These are phyloP conservation scores for Erodium maritimum DNA, from an alignment of 345 rosid genomes.

Conservation along the genomic window DNA sequence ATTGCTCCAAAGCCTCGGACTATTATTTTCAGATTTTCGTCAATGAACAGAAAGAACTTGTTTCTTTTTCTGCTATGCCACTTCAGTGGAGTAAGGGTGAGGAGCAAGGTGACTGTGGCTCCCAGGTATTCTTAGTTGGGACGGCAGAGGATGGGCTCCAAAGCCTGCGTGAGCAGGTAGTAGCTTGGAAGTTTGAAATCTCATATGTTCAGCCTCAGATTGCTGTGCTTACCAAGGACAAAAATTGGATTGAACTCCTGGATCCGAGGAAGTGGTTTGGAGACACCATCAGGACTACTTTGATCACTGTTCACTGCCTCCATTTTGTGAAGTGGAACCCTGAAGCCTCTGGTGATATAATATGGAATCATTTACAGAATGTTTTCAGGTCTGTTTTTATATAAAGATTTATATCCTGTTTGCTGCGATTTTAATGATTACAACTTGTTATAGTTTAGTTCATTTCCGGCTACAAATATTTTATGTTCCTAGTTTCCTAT, in stretches of 20 bases:
- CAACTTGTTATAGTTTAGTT: background rate
- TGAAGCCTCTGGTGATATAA: slow-evolving; percentile 16
- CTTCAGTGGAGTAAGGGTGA: slow-evolving; percentile 22
- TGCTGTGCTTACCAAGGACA: slow-evolving; percentile 22
- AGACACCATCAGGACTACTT: slow-evolving; percentile 17
- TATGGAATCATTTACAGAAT: slow-evolving; percentile 26
- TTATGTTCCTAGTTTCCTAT: too few relatives aligned
- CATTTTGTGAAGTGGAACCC: slow-evolving; percentile 25
- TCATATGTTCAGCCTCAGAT: slow-evolving; percentile 20
- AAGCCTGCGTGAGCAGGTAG: slow-evolving; percentile 23
- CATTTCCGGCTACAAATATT: too few relatives aligned
- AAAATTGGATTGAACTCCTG: slow-evolving; percentile 20
- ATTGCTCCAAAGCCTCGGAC: too few relatives aligned
- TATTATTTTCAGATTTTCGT: too few relatives aligned
- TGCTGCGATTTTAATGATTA: background rate
- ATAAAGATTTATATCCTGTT: background rate
- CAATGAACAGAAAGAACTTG: slow-evolving; percentile 15
- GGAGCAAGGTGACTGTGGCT: background rate
- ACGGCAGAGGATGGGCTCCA: slow-evolving; percentile 28
- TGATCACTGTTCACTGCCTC: slow-evolving; percentile 28
- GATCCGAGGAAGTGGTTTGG: slow-evolving; percentile 31
- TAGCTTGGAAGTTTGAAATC: slow-evolving; percentile 36
- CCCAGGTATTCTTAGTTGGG: slow-evolving; percentile 23
- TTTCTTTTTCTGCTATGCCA: slow-evolving; percentile 30
- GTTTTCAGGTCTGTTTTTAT: slow-evolving; percentile 20